Evolutionary conservation across 441 rosid species (phyloP), one percentile per base, ranked within the genome.

Genomic region (Adansonia gregorii): DNA sequence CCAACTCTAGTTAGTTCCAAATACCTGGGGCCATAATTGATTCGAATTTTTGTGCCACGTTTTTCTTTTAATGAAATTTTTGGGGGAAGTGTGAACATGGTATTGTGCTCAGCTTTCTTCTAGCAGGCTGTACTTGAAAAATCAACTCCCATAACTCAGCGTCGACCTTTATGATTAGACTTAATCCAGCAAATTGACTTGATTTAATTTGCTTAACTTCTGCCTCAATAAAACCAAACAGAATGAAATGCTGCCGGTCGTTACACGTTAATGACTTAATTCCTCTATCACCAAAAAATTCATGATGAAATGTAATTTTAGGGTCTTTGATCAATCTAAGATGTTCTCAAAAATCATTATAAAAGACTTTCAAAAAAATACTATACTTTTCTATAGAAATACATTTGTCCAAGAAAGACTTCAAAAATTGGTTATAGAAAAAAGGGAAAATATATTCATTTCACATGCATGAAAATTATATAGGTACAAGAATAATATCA

Each of bases 201-300:
- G 14, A 41, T 6, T 31, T 22, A 46, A 48, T 12, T 24, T 4
- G 41, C 49, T 11, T n/a, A 67, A 46, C 56, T 20, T 67, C 20
- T 67, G 72, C 55, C 72, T 68, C 51, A 22, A 12, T 31, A 45
- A 48, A 20, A 11, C 12, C 35, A 46, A 46, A 6, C 41, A 68
- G 7, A 46, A 24, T 46, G 17, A 46, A 68, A 10, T 68, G n/a
- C 24, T 46, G 39, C 72, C 55, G 72, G 72, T 48, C 72, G 19
- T 68, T 68, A 7, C 39, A 68, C 72, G 72, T 49, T 22, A 20
- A 46, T 20, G 27, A 60, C 14, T 60, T 24, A 22, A 60, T 60
- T 60, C 8, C 65, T 60, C 65, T 4, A 10, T 60, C 65, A 27
- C 12, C n/a, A 4, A 27, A 49, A 49, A 49, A 49, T 3, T 49